A percentile compares a stretch with the other conserved stretches of the same genome.
Evolutionary conservation across 192 early-diverging fungal species (phyloP).

Genomic region (Coemansia sp.): DNA sequence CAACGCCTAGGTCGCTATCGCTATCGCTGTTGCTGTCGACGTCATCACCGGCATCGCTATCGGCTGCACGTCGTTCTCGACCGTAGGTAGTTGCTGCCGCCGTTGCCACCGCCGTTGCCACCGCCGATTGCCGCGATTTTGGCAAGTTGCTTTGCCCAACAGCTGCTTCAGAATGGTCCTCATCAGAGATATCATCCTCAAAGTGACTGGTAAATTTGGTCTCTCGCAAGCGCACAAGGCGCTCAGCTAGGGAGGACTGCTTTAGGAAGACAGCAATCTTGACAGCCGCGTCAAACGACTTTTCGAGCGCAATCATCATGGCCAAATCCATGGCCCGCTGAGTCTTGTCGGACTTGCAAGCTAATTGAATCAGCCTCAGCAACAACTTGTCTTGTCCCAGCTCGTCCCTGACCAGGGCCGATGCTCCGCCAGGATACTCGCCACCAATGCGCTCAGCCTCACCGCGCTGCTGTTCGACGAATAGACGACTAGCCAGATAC

Average conservation of each 20-base stretch:
- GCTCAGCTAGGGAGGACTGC: slow-evolving; percentile 70
- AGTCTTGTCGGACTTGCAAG: slow-evolving; percentile 74
- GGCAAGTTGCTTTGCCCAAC: background rate
- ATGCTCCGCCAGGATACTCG: slow-evolving; percentile 37
- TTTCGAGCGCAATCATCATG: slow-evolving; percentile 57
- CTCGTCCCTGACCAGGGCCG: slow-evolving; percentile 45
- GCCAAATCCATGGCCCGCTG: slow-evolving; percentile 81
- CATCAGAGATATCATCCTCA: slow-evolving; percentile 13
- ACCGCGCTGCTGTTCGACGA: slow-evolving; percentile 58
- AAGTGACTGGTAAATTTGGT: slow-evolving; percentile 16
- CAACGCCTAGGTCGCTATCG: background rate
- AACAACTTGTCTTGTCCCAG: slow-evolving; percentile 79
- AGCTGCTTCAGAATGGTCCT: background rate
- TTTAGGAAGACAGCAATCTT: slow-evolving; percentile 75
- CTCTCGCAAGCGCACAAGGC: slow-evolving; percentile 59
- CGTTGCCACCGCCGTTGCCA: too few relatives aligned
- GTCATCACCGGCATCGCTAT: background rate
- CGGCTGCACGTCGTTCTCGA: background rate
- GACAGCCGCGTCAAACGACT: slow-evolving; percentile 78
- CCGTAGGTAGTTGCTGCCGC: slow-evolving; percentile 18
- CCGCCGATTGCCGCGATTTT: background rate
- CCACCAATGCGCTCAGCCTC: slow-evolving; percentile 53
- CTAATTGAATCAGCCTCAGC: slow-evolving; percentile 75
- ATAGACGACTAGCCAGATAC: slow-evolving; percentile 54
- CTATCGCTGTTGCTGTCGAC: background rate